phyloP scores from a whole-genome alignment of 441 rosid species.

The Syzygium malaccense region DNA sequence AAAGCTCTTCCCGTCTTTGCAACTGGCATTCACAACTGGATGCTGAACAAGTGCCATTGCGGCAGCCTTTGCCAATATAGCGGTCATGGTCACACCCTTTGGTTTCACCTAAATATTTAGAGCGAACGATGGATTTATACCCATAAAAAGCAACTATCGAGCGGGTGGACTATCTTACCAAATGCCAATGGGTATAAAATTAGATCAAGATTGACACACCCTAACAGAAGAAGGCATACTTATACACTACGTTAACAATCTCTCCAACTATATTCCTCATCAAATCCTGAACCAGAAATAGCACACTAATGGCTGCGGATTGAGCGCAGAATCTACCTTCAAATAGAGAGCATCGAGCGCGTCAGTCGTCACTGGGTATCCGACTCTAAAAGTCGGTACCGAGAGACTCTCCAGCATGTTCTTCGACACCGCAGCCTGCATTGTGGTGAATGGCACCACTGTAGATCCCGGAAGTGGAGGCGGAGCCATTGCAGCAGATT shows the following conservation, averaged over 20 bases:
- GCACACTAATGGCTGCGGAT: neutral
- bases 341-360: slow-evolving; percentile 89
- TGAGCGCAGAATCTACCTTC: slow-evolving; percentile 17
- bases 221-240: neutral
- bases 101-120: slow-evolving; percentile 52
- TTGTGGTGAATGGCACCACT: slow-evolving; percentile 78
- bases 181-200: neutral
- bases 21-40: slow-evolving; percentile 76
- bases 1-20: slow-evolving; percentile 85
- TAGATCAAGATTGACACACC: neutral
- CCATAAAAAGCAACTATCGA: neutral
- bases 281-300: neutral
- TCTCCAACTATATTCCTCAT: neutral
- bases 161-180: neutral
- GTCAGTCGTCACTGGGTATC: slow-evolving; percentile 73
- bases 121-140: neutral
- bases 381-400: slow-evolving; percentile 90
- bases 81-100: slow-evolving; percentile 96
- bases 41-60: slow-evolving; percentile 81
- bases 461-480: slow-evolving; percentile 70
- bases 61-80: slow-evolving; percentile 86
- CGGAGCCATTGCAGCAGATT: slow-evolving; percentile 21
- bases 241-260: neutral
- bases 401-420: slow-evolving; percentile 87
- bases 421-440: slow-evolving; percentile 84